phyloP scores from a whole-genome alignment of 2,329 filamentous ascomycete genomes.

The Cytospora piceae region DNA sequence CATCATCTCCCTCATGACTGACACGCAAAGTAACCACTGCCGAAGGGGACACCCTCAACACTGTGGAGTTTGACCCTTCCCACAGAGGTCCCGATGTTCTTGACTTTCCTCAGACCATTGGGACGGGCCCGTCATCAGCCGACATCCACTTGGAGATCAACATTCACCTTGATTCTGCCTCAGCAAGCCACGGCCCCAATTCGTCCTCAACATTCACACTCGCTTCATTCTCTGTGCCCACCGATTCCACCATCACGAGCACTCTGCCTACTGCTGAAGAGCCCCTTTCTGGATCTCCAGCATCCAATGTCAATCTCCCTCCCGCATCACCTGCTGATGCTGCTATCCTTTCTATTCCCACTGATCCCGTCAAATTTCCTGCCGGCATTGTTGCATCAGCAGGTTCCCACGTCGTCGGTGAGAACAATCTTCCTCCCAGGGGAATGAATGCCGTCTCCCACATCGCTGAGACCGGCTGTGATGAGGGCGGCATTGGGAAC shows the following conservation, averaged over 20 bases:
- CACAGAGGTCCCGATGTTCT: conserved; percentile 14
- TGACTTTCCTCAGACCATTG: conserved; percentile 18
- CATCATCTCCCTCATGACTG: neutral
- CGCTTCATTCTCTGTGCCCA: conserved; percentile 2
- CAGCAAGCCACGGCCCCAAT: neutral
- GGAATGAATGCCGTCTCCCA: conserved; percentile 19
- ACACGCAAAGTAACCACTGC: conserved; percentile 1
- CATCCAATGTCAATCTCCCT: neutral
- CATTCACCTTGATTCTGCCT: conserved; percentile 20
- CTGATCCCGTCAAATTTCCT: conserved; percentile 8
- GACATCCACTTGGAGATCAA: conserved; percentile 28
- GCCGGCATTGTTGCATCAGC: neutral
- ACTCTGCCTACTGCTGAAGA: conserved; percentile 5
- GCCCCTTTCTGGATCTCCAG: neutral
- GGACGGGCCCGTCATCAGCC: conserved; percentile 7
- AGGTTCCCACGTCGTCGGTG: conserved; percentile 4
- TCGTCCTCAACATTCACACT: conserved; percentile 11
- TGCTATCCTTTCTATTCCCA: conserved; percentile 15
- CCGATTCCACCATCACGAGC: neutral
- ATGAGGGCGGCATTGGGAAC: conserved; percentile 19
- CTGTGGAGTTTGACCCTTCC: neutral
- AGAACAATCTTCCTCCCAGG: conserved; percentile 16
- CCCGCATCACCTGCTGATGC: conserved; percentile 18
- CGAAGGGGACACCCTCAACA: conserved; percentile 5
- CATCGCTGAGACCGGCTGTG: conserved; percentile 12